These are phyloP conservation scores for Silene latifolia DNA, from an alignment of 148 eudicot species.

Conservation along the genomic window DNA sequence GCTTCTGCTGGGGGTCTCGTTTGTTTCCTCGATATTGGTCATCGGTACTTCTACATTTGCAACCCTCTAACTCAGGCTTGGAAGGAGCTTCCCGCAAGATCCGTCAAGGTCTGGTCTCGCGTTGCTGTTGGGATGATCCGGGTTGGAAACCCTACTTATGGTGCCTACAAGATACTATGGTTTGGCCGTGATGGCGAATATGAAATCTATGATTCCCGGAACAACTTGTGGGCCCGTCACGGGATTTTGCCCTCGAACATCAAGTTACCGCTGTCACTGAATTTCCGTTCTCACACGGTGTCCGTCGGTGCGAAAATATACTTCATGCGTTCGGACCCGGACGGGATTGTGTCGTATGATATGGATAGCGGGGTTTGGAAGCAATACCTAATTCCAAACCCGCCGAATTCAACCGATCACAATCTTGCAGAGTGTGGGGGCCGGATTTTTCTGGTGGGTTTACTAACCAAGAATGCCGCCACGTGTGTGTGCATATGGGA, in stretches of 20 bases:
- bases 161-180: conserved; percentile 82
- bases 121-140: conserved; percentile 81
- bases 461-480: conserved; percentile 81
- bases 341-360: conserved; percentile 74
- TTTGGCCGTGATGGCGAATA: conserved; percentile 75
- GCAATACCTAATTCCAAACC: conserved; percentile 66
- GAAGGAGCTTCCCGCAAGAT: conserved; percentile 73
- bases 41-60: conserved; percentile 63
- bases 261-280: conserved; percentile 65
- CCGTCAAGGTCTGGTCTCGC: conserved; percentile 77
- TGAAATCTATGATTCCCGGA: conserved; percentile 70
- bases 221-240: conserved; percentile 55
- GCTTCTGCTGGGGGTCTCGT: conserved; percentile 95
- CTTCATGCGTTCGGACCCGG: conserved; percentile 80
- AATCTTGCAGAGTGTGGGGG: conserved; percentile 76
- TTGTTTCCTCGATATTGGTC: conserved; percentile 74
- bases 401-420: conserved; percentile 61
- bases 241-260: conserved; percentile 53
- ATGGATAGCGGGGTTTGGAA: conserved; percentile 61
- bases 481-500: conserved; percentile 97
- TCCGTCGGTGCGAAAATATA: conserved; percentile 45
- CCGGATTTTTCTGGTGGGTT: conserved; percentile 68
- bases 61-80: conserved; percentile 78
- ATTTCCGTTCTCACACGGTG: conserved; percentile 72
- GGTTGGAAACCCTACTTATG: conserved; percentile 34